Evolutionary conservation across 1,284 basidiomycete species (phyloP).

Genomic region (Exsudoporus floridanus): DNA sequence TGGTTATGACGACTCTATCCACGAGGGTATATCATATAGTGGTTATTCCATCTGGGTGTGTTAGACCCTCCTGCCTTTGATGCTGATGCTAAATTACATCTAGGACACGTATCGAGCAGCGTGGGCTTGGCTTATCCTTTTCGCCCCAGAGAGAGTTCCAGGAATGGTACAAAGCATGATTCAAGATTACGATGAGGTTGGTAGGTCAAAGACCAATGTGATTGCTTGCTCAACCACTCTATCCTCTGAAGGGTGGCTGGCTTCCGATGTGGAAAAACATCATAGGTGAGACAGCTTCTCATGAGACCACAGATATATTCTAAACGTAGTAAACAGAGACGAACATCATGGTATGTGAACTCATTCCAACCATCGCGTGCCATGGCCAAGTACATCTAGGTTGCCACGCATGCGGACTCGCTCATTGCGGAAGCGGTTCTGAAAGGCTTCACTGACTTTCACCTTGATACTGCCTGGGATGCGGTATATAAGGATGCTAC

Average conservation of each 20-base stretch:
- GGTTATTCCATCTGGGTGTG: conserved; percentile 83
- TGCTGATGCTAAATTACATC: neutral
- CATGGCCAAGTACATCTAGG: conserved; percentile 37
- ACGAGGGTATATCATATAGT: conserved; percentile 67
- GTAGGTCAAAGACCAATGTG: neutral
- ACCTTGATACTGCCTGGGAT: conserved; percentile 66
- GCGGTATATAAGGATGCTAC: conserved; percentile 77
- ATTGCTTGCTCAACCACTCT: neutral
- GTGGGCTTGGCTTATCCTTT: conserved; percentile 77
- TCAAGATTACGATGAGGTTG: conserved; percentile 69
- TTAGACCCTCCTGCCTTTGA: neutral
- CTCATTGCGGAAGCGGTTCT: conserved; percentile 76
- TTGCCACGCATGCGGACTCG: conserved; percentile 79
- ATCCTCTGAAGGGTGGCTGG: conserved; percentile 64
- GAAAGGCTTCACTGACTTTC: conserved; percentile 64
- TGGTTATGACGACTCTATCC: conserved; percentile 65
- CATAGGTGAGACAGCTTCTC: conserved; percentile 47
- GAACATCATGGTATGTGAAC: conserved; percentile 61
- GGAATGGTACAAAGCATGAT: conserved; percentile 81
- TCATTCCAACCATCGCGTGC: neutral
- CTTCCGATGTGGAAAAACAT: conserved; percentile 92
- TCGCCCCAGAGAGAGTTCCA: conserved; percentile 72
- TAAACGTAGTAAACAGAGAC: conserved; percentile 46
- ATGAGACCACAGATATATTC: neutral
- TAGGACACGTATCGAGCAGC: conserved; percentile 78